A percentile compares a stretch with the other conserved stretches of the same genome.
Conservation (phyloP, 2,329 filamentous ascomycete genomes). For the Sclerotinia borealis region DNA sequence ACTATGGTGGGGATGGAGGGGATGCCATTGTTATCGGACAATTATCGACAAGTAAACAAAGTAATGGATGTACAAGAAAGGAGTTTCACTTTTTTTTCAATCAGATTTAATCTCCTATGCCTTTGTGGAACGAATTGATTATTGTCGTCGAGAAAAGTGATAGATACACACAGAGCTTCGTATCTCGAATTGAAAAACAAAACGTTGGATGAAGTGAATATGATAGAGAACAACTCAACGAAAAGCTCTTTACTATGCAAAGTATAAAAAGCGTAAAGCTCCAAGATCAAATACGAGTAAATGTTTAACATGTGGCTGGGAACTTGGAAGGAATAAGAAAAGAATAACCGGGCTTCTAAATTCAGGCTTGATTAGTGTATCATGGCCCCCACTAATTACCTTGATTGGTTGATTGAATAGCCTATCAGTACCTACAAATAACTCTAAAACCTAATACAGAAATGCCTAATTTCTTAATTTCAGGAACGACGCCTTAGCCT, state of each 20-base stretch:
- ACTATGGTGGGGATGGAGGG: conserved; percentile 13
- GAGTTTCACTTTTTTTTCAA: background rate
- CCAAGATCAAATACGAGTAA: background rate
- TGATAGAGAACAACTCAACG: background rate
- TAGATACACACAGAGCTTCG: background rate
- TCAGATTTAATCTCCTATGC: background rate
- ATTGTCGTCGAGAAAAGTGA: background rate
- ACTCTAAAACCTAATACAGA: background rate
- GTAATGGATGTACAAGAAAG: background rate
- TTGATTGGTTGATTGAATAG: background rate
- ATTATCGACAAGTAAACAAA: background rate
- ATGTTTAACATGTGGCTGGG: conserved; percentile 12
- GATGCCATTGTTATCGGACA: conserved; percentile 6
- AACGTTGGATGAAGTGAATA: background rate
- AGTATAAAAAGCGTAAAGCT: background rate
- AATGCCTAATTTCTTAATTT: background rate
- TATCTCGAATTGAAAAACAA: background rate
- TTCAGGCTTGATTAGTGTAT: background rate
- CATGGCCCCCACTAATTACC: background rate
- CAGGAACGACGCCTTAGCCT: background rate
- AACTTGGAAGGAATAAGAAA: background rate
- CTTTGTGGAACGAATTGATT: background rate
- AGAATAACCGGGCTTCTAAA: background rate
- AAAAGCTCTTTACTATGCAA: background rate
- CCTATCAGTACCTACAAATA: background rate